Conservation (phyloP, 176 grass and related monocot species). For the Dendrocalamus sinicus region DNA sequence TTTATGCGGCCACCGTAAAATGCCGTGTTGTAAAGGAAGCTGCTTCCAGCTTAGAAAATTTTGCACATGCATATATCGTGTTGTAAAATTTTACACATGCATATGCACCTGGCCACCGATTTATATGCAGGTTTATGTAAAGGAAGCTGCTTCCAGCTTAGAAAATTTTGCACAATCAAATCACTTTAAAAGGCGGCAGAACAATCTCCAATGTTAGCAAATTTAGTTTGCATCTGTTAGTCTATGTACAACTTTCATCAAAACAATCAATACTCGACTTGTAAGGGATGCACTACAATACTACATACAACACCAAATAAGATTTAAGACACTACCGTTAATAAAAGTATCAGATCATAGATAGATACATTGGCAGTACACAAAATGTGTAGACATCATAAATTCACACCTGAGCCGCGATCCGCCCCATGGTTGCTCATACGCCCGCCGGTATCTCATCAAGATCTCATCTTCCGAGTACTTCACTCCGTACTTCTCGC, state of each 20-base stretch:
- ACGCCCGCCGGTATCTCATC: conserved; percentile 68
- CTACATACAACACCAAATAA: neutral
- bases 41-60: too few relatives aligned
- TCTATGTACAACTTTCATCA: neutral
- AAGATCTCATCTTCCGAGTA: conserved; percentile 80
- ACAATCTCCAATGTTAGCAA: neutral
- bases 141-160: neutral
- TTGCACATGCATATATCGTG: too few relatives aligned
- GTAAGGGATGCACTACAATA: neutral
- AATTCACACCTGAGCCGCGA: conserved; percentile 70
- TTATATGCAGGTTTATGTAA: conserved; percentile 16
- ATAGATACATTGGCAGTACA: neutral
- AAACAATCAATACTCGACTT: neutral
- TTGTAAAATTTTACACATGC: too few relatives aligned
- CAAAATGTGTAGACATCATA: neutral
- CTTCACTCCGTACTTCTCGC: conserved; percentile 80
- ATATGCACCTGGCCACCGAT: neutral
- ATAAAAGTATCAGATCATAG: neutral
- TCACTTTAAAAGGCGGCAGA: neutral
- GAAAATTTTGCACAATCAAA: neutral
- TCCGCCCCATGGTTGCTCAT: conserved; percentile 79
- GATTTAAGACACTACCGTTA: neutral
- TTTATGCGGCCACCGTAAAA: too few relatives aligned
- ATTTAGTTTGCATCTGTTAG: neutral
- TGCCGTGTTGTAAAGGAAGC: too few relatives aligned